phyloP scores from a whole-genome alignment of 1,284 basidiomycete species.

The Erythrobasidium hasegawianum region DNA sequence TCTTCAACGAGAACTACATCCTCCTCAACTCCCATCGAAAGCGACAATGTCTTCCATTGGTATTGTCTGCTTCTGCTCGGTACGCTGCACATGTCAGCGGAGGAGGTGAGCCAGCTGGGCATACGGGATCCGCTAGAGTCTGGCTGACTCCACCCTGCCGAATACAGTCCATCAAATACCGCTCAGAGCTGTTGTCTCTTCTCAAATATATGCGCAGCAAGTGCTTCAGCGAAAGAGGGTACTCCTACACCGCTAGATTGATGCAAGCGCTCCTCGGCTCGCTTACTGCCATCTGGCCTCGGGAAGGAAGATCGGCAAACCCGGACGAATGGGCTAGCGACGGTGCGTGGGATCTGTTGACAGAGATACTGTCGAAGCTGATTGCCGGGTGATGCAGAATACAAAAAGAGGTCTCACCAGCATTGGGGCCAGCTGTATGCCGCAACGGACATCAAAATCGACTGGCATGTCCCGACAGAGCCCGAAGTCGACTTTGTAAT shows the following conservation, averaged over 20 bases:
- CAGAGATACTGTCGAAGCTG: background rate
- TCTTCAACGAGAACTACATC: conserved; percentile 86
- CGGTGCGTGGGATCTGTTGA: conserved; percentile 56
- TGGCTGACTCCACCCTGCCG: conserved; percentile 9
- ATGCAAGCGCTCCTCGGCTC: conserved; percentile 74
- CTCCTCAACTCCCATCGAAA: conserved; percentile 73
- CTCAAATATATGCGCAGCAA: conserved; percentile 68
- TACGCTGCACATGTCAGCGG: conserved; percentile 68
- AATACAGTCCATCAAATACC: conserved; percentile 65
- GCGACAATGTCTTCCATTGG: conserved; percentile 92
- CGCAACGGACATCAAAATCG: conserved; percentile 70
- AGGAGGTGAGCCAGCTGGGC: conserved; percentile 53
- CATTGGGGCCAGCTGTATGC: conserved; percentile 60
- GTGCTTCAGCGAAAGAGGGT: conserved; percentile 86
- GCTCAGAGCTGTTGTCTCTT: conserved; percentile 64
- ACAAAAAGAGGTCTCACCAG: conserved; percentile 48
- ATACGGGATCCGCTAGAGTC: background rate
- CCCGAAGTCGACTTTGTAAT: conserved; percentile 79
- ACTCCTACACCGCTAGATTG: conserved; percentile 72
- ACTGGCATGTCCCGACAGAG: conserved; percentile 78
- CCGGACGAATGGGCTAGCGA: conserved; percentile 72
- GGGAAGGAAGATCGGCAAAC: conserved; percentile 80
- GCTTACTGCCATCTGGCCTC: conserved; percentile 71
- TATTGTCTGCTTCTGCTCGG: conserved; percentile 75
- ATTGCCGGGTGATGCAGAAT: conserved; percentile 32